A percentile compares a stretch with the other conserved stretches of the same genome.
These are phyloP conservation scores for Teunomyces panamensis DNA, from an alignment of 805 yeast genomes.

Conservation along the genomic window DNA sequence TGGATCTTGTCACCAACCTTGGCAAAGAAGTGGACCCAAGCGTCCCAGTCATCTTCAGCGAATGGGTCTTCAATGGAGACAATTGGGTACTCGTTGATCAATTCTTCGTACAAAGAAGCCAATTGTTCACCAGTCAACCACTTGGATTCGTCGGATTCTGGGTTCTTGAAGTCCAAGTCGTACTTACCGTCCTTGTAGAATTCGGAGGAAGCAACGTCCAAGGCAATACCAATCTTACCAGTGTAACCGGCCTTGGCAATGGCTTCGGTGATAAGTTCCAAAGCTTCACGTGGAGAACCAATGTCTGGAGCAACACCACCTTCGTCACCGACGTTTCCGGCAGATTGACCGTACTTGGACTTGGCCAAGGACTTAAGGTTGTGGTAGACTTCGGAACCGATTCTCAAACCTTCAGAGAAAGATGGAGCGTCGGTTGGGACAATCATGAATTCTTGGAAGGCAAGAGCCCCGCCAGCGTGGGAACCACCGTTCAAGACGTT, in stretches of 20 bases:
- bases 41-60: slow-evolving; percentile 99
- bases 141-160: slow-evolving; percentile 83
- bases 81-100: slow-evolving; percentile 91
- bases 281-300: slow-evolving; percentile 92
- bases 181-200: slow-evolving; percentile 95
- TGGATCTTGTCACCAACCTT: slow-evolving; percentile 67
- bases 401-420: slow-evolving; percentile 94
- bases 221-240: slow-evolving; percentile 87
- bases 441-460: slow-evolving; percentile 99
- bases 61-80: slow-evolving; percentile 98
- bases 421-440: slow-evolving; percentile 90
- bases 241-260: slow-evolving; percentile 94
- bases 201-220: slow-evolving; percentile 97
- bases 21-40: slow-evolving; percentile 88
- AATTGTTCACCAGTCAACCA: slow-evolving; percentile 88
- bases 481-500: slow-evolving; percentile 99
- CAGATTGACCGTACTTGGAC: slow-evolving; percentile 95
- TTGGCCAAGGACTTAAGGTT: slow-evolving; percentile 87
- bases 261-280: slow-evolving; percentile 87
- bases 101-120: slow-evolving; percentile 76
- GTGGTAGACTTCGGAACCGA: slow-evolving; percentile 98
- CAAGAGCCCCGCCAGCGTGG: slow-evolving; percentile 99
- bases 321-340: slow-evolving; percentile 99
- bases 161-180: slow-evolving; percentile 98
- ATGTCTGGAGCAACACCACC: slow-evolving; percentile 99